phyloP scores from a whole-genome alignment of 2,329 filamentous ascomycete genomes.

The Colletotrichum nymphaeae region DNA sequence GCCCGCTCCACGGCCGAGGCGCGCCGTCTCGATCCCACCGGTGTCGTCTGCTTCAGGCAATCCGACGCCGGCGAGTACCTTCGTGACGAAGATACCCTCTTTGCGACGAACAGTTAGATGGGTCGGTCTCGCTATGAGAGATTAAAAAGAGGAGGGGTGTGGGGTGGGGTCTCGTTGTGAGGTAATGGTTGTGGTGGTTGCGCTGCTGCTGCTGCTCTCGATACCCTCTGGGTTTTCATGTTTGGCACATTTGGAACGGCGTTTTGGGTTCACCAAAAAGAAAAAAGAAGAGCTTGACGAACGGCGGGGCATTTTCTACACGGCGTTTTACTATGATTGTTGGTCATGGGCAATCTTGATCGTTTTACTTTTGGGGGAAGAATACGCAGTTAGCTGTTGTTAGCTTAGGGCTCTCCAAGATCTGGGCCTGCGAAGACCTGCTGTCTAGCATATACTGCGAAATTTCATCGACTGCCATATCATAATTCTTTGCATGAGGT shows the following conservation, averaged over 20 bases:
- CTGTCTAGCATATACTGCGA: neutral
- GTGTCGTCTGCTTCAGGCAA: conserved; percentile 89
- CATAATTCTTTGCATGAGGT: neutral
- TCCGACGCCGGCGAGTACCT: conserved; percentile 96
- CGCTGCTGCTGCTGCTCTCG: neutral
- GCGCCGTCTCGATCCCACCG: conserved; percentile 87
- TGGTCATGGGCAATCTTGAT: conserved; percentile 28
- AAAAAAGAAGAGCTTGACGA: conserved; percentile 28
- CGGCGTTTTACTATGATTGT: conserved; percentile 24
- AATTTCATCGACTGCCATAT: neutral
- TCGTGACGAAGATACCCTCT: conserved; percentile 80
- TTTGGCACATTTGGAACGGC: conserved; percentile 19
- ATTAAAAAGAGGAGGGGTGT: too few relatives aligned
- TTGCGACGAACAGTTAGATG: conserved; percentile 60
- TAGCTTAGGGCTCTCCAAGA: neutral
- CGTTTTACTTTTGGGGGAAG: neutral
- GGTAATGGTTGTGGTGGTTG: too few relatives aligned
- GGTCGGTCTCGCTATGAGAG: neutral
- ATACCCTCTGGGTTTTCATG: neutral
- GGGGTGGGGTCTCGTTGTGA: too few relatives aligned
- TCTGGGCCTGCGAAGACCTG: neutral
- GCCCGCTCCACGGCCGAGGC: conserved; percentile 88
- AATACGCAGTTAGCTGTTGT: conserved; percentile 7
- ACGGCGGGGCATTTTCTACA: conserved; percentile 28
- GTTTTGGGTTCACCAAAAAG: conserved; percentile 17